A percentile compares a stretch with the other conserved stretches of the same genome.
phyloP scores from a whole-genome alignment of 1,284 basidiomycete species.

The Microstroma glucosiphilum region DNA sequence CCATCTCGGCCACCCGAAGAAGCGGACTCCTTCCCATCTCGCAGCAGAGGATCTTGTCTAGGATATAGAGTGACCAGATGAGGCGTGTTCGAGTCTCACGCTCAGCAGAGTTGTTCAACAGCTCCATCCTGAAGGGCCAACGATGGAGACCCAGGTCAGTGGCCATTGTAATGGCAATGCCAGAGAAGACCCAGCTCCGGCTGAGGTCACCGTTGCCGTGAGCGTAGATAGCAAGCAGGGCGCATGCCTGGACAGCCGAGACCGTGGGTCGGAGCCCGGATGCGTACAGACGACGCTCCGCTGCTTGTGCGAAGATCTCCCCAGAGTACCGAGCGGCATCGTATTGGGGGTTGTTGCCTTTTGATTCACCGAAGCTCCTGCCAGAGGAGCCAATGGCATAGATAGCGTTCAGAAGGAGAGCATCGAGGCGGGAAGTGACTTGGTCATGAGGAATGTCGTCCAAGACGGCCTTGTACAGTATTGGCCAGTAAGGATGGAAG shows the following conservation, averaged over 20 bases:
- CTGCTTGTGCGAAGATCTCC: slow-evolving; percentile 23
- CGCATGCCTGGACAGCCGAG: slow-evolving; percentile 49
- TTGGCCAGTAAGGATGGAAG: slow-evolving; percentile 41
- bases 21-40: slow-evolving; percentile 53
- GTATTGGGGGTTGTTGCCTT: slow-evolving; percentile 3
- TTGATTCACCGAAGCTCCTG: slow-evolving; percentile 8
- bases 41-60: slow-evolving; percentile 52
- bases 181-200: slow-evolving; percentile 51
- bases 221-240: slow-evolving; percentile 52
- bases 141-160: slow-evolving; percentile 53
- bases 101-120: slow-evolving; percentile 36
- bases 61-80: slow-evolving; percentile 53
- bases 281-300: slow-evolving; percentile 32
- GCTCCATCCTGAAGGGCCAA: slow-evolving; percentile 29
- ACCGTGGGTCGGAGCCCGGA: slow-evolving; percentile 30
- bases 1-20: slow-evolving; percentile 50
- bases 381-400: slow-evolving; percentile 35
- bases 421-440: slow-evolving; percentile 26
- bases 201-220: slow-evolving; percentile 53
- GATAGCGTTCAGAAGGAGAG: slow-evolving; percentile 30
- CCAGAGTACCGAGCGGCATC: slow-evolving; percentile 4
- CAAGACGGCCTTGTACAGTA: slow-evolving; percentile 42
- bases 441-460: slow-evolving; percentile 24
- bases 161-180: slow-evolving; percentile 52
- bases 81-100: slow-evolving; percentile 51